These are phyloP conservation scores for Danielozyma ontarioensis DNA, from an alignment of 805 yeast genomes.

Conservation along the genomic window DNA sequence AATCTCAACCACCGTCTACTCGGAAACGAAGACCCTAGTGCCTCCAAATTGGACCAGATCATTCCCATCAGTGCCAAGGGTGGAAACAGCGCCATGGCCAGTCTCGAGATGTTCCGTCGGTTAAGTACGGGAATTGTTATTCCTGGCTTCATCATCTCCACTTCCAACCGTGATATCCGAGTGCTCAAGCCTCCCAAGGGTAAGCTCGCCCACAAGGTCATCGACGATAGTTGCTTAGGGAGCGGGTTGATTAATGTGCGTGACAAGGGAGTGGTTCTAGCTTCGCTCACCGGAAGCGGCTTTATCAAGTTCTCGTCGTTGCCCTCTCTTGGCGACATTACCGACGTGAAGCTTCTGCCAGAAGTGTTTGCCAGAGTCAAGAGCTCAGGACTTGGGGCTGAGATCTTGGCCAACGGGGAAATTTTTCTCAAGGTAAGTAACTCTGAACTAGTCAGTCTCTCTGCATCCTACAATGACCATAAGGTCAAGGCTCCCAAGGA, in stretches of 20 bases:
- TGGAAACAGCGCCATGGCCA: constrained; percentile 66
- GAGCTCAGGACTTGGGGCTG: constrained; percentile 13
- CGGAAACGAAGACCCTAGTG: constrained; percentile 39
- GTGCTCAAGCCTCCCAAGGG: constrained; percentile 55
- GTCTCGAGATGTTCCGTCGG: constrained; percentile 48
- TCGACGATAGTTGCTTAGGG: constrained; percentile 42
- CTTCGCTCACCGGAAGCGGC: constrained; percentile 42
- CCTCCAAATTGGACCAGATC: constrained; percentile 48
- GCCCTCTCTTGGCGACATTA: constrained; percentile 60
- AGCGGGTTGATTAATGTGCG: constrained; percentile 48
- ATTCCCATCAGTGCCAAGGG: constrained; percentile 52
- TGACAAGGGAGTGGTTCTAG: constrained; percentile 43
- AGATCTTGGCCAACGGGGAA: constrained; percentile 48
- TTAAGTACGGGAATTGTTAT: constrained; percentile 56
- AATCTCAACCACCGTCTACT: constrained; percentile 29
- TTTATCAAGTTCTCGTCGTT: constrained; percentile 45
- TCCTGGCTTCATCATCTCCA: constrained; percentile 57
- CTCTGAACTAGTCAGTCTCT: constrained; percentile 35
- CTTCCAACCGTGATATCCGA: constrained; percentile 57
- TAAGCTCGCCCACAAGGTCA: constrained; percentile 59
- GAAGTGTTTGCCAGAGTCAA: constrained; percentile 21
- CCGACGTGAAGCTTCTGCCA: constrained; percentile 35
- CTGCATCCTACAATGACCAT: constrained; percentile 14
- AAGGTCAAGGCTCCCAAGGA: constrained; percentile 14
- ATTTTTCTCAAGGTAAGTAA: constrained; percentile 50